A percentile compares a stretch with the other conserved stretches of the same genome.
These are phyloP conservation scores for Starmerella davenportii DNA, from an alignment of 805 yeast species.

Conservation along the genomic window DNA sequence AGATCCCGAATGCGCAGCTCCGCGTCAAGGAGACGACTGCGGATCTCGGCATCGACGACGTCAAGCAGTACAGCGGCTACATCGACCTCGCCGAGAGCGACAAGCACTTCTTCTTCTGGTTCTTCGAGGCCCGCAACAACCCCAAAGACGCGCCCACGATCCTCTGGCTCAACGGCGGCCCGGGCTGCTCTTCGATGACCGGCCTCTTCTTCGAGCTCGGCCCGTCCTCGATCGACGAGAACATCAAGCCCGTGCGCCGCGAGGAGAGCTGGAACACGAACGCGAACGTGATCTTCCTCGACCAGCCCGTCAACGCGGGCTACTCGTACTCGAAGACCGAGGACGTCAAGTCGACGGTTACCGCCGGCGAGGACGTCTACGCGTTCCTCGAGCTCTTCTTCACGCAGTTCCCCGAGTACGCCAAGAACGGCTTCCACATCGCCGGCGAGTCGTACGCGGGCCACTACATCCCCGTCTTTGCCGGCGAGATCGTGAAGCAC, in stretches of 20 bases:
- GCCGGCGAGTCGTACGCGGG: slow-evolving; percentile 88
- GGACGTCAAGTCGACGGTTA: slow-evolving; percentile 50
- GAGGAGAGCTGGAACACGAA: slow-evolving; percentile 72
- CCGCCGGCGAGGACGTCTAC: slow-evolving; percentile 71
- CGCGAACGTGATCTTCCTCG: slow-evolving; percentile 72
- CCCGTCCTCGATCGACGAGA: slow-evolving; percentile 48
- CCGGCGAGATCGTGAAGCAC: slow-evolving; percentile 57
- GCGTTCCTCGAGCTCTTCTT: slow-evolving; percentile 66
- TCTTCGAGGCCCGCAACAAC: slow-evolving; percentile 74
- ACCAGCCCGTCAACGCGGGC: slow-evolving; percentile 80
- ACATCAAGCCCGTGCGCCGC: slow-evolving; percentile 46
- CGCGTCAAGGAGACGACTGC: slow-evolving; percentile 45
- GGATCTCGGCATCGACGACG: slow-evolving; percentile 59
- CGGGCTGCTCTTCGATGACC: slow-evolving; percentile 80
- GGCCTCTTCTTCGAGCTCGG: slow-evolving; percentile 80
- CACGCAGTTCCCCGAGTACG: slow-evolving; percentile 47
- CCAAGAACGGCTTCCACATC: slow-evolving; percentile 45
- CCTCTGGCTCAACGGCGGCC: slow-evolving; percentile 87
- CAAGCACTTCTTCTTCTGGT: slow-evolving; percentile 73
- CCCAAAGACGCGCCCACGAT: slow-evolving; percentile 73
- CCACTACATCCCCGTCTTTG: slow-evolving; percentile 80
- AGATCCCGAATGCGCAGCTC: slow-evolving; percentile 25
- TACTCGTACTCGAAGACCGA: slow-evolving; percentile 41
- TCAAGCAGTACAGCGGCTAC: slow-evolving; percentile 71
- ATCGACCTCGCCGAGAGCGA: slow-evolving; percentile 65